phyloP scores from a whole-genome alignment of 768 basidiomycete species.

The Pleurotus tuber-regium region DNA sequence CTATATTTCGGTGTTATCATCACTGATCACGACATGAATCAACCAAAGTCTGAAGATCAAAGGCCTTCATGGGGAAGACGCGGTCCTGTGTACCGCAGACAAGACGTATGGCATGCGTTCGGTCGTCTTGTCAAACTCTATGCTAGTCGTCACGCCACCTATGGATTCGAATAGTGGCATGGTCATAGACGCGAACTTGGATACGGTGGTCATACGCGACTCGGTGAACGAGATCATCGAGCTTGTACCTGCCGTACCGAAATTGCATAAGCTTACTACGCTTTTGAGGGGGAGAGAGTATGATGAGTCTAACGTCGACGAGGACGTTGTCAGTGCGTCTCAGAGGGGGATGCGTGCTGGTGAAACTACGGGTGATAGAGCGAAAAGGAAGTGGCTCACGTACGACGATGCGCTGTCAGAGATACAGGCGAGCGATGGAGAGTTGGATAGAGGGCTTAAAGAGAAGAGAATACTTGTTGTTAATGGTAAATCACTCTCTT shows the following conservation, averaged over 20 bases:
- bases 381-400: slow-evolving; percentile 40
- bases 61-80: slow-evolving; percentile 79
- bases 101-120: slow-evolving; percentile 84
- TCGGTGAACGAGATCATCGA: slow-evolving; percentile 85
- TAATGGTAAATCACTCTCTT: slow-evolving; percentile 43
- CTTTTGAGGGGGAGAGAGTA: slow-evolving; percentile 68
- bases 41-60: slow-evolving; percentile 84
- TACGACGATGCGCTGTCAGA: slow-evolving; percentile 60
- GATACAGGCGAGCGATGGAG: slow-evolving; percentile 82
- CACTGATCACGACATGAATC: too few species aligned
- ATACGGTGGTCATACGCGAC: slow-evolving; percentile 69
- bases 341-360: not conserved
- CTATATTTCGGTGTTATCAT: too few species aligned
- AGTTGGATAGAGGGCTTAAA: slow-evolving; percentile 62
- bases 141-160: slow-evolving; percentile 67
- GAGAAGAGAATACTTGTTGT: slow-evolving; percentile 73
- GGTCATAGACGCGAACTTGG: slow-evolving; percentile 27
- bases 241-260: slow-evolving; percentile 73
- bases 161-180: slow-evolving; percentile 23
- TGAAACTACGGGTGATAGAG: too few species aligned
- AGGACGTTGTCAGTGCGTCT: slow-evolving; percentile 20
- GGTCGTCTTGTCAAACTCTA: slow-evolving; percentile 85
- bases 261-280: slow-evolving; percentile 59
- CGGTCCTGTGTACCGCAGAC: slow-evolving; percentile 81
- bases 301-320: slow-evolving; percentile 60